Evolutionary conservation across 2,329 filamentous ascomycete species (phyloP).

Genomic region (Furcasterigmium furcatum): DNA sequence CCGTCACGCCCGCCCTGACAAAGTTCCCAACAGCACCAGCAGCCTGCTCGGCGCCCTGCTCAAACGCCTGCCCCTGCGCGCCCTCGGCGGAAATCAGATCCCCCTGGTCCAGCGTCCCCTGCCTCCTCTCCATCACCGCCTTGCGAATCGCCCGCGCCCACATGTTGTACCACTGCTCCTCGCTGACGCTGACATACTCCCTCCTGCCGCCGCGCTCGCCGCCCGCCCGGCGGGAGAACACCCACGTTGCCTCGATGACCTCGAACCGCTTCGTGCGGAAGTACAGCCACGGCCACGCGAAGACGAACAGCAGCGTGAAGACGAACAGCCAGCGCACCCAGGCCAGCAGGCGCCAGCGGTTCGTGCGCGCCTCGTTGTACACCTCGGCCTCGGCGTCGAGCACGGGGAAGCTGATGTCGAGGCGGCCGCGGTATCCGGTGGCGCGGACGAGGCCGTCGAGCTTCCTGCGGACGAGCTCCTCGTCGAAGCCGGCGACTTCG

Average conservation of each 20-base stretch:
- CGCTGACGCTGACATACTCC: conserved; percentile 50
- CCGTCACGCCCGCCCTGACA: conserved; percentile 44
- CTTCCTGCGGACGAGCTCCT: conserved; percentile 41
- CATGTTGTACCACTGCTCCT: conserved; percentile 59
- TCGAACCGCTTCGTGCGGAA: conserved; percentile 66
- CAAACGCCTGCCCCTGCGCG: conserved; percentile 27
- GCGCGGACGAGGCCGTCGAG: conserved; percentile 55
- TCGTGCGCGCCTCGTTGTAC: conserved; percentile 60
- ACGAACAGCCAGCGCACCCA: conserved; percentile 66
- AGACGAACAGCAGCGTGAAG: conserved; percentile 64
- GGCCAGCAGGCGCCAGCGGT: conserved; percentile 59
- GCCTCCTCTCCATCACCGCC: conserved; percentile 55
- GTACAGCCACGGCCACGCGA: conserved; percentile 69
- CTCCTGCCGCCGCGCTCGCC: conserved; percentile 23
- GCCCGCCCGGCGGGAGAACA: conserved; percentile 34
- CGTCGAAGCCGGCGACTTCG: conserved; percentile 58
- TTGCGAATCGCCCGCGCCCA: conserved; percentile 60
- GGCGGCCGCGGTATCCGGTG: conserved; percentile 65
- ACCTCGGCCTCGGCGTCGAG: conserved; percentile 55
- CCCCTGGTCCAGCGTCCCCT: conserved; percentile 52
- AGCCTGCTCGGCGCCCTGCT: conserved; percentile 10
- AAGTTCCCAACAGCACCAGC: conserved; percentile 34
- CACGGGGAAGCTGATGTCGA: conserved; percentile 57
- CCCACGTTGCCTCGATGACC: conserved; percentile 60
- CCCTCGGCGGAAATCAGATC: conserved; percentile 46